Base-by-base conservation (phyloP, 768 basidiomycete genomes). In the Cyclocybe cylindracea region DNA sequence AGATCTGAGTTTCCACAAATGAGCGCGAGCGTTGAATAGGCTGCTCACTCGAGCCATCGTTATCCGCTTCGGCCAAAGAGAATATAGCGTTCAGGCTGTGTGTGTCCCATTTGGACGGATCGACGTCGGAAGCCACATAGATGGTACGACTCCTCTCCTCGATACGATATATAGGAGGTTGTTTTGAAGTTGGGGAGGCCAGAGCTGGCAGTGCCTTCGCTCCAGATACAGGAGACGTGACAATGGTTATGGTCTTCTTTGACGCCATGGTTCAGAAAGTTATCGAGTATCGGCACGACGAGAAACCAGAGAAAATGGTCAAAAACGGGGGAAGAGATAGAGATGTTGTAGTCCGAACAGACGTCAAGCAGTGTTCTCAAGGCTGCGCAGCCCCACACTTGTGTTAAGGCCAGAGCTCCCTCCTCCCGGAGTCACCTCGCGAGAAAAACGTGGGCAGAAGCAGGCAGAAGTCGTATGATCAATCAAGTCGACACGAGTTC, bases 131-230 rank as follows among this genome's bases (percentile, higher is more conserved):
- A 13, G 73, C 69, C 13, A 79, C 70, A 55, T 75, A 77, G 39
- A 79, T 64, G 5, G 78, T 78, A 43, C 76, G 70, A 48, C 72
- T 73, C 13, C 76, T 70, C 55, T 79, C 75, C 56, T 78, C 78
- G 50, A 78, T 76, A 39, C 77, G 76, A 58, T 77, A 78, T n/a
- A 75, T 65, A 2, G 72, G 59, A 19, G 66, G 59, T 37, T 61
- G 57, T 51, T n/a, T 16, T 10, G 68, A 59, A 9, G 65, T 63
- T 7, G 69, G 69, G n/a, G 70, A 68, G n/a, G 60, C 38, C 44
- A 58, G 49, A 19, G 47, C 38, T 7, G 66, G 67, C 14, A 70
- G 55, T 35, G 67, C 54, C 36, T 54, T 60, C 7, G 67, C 57
- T 10, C 58, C 51, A 9, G 55, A 47, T 18, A 67, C 39, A 29